Percentiles rank a stretch among this genome's conserved stretches.
Evolutionary conservation across 257 asterid species (phyloP).

Genomic region (Avicennia marina): DNA sequence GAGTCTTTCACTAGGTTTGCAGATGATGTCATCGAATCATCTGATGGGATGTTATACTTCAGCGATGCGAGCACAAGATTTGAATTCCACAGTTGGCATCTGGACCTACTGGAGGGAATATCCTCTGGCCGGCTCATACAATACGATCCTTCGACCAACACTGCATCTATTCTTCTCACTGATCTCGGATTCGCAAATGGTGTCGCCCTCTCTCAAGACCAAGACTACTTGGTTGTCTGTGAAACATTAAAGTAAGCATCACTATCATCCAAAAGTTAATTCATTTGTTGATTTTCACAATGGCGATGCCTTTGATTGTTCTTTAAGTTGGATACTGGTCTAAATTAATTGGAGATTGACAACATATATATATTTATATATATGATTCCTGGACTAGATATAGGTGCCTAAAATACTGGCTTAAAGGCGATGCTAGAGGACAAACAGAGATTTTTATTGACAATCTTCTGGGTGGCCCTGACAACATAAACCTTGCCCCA

Average conservation of each 20-base stretch:
- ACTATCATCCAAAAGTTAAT: not conserved
- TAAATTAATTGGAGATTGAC: too few species aligned
- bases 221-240: constrained; percentile 59
- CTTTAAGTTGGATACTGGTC: not conserved
- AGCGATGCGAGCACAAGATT: constrained; percentile 58
- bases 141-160: constrained; percentile 34
- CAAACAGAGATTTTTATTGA: constrained; percentile 49
- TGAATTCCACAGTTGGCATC: constrained; percentile 35
- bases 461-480: constrained; percentile 58
- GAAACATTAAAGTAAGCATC: constrained; percentile 60
- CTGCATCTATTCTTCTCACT: constrained; percentile 37
- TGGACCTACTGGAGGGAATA: constrained; percentile 49
- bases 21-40: constrained; percentile 63
- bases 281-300: not conserved
- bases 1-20: constrained; percentile 40
- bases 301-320: not conserved
- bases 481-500: constrained; percentile 68
- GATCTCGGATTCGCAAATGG: constrained; percentile 59
- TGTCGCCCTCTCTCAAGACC: constrained; percentile 44
- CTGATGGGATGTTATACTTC: constrained; percentile 56
- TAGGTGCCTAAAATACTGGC: constrained; percentile 69
- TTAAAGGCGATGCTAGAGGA: constrained; percentile 46
- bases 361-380: too few species aligned
- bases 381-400: too few species aligned
- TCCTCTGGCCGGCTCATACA: constrained; percentile 57